Percentiles rank a stretch among this genome's conserved stretches.
Conservation (phyloP, 306 rosid species). For the Vicia villosa region DNA sequence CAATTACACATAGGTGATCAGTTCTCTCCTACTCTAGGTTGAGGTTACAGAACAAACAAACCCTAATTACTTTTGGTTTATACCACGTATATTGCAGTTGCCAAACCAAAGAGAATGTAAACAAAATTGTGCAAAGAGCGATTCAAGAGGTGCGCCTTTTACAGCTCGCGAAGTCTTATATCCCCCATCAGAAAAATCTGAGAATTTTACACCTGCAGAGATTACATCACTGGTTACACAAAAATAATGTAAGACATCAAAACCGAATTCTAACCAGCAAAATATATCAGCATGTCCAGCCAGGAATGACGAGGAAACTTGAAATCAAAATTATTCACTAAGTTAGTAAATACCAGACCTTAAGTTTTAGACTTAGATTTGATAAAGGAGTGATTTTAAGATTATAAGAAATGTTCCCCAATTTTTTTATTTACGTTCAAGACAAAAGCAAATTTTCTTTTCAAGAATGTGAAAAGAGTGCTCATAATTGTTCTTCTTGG, state of each 20-base stretch:
- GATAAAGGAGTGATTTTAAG: background rate
- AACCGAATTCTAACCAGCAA: constrained; percentile 21
- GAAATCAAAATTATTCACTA: constrained; percentile 2
- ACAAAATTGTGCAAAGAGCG: constrained; percentile 90
- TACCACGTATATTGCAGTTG: constrained; percentile 95
- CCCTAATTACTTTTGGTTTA: constrained; percentile 33
- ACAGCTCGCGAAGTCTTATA: constrained; percentile 66
- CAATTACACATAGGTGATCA: constrained; percentile 30
- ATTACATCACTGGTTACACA: constrained; percentile 27
- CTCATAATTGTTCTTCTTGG: constrained; percentile 1
- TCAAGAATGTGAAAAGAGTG: constrained; percentile 25
- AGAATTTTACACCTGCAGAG: constrained; percentile 53
- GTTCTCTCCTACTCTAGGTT: constrained; percentile 27
- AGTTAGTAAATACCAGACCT: constrained; percentile 22
- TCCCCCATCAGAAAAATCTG: constrained; percentile 51
- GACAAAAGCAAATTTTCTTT: constrained; percentile 15
- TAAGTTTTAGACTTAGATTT: constrained; percentile 9
- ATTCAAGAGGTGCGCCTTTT: constrained; percentile 83
- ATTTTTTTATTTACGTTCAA: constrained; percentile 19
- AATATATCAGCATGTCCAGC: constrained; percentile 22
- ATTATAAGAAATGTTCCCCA: constrained; percentile 14
- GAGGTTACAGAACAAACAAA: constrained; percentile 34
- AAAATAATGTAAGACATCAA: constrained; percentile 26
- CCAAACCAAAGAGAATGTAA: constrained; percentile 94
- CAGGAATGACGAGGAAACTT: constrained; percentile 16